phyloP scores from a whole-genome alignment of 305 asterid species.

The Fraxinus latifolia region DNA sequence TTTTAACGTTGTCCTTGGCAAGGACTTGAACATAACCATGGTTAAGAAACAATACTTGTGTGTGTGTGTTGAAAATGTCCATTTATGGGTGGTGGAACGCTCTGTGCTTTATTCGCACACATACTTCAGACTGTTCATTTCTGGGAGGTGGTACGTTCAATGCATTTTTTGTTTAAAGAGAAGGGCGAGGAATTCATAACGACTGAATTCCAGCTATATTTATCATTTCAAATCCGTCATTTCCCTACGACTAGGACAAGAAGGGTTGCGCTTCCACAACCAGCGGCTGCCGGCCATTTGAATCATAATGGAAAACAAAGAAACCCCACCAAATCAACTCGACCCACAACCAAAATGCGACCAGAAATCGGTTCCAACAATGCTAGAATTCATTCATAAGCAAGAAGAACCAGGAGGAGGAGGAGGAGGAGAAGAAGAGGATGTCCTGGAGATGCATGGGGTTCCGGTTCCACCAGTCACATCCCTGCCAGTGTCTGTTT shows the following conservation, averaged over 20 bases:
- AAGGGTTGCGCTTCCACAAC: neutral
- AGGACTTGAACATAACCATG: neutral
- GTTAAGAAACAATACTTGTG: neutral
- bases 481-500: slow-evolving; percentile 13
- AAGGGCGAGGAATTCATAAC: neutral
- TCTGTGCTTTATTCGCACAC: neutral
- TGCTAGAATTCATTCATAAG: neutral
- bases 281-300: neutral
- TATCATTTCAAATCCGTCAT: neutral
- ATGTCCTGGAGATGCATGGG: slow-evolving; percentile 1
- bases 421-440: neutral
- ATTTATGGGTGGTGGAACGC: neutral
- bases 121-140: neutral
- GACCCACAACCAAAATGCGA: neutral
- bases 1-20: neutral
- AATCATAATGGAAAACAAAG: neutral
- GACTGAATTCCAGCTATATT: neutral
- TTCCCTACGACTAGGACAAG: neutral
- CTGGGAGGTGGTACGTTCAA: neutral
- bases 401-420: neutral
- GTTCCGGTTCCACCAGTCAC: slow-evolving; percentile 27
- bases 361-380: neutral
- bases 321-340: slow-evolving; percentile 30
- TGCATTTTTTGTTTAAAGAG: neutral
- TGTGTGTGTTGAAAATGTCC: neutral